Evolutionary conservation across 202 grass and related monocot species (phyloP), one percentile per base, ranked within the genome.

Genomic region (Brachypodium distachyon): DNA sequence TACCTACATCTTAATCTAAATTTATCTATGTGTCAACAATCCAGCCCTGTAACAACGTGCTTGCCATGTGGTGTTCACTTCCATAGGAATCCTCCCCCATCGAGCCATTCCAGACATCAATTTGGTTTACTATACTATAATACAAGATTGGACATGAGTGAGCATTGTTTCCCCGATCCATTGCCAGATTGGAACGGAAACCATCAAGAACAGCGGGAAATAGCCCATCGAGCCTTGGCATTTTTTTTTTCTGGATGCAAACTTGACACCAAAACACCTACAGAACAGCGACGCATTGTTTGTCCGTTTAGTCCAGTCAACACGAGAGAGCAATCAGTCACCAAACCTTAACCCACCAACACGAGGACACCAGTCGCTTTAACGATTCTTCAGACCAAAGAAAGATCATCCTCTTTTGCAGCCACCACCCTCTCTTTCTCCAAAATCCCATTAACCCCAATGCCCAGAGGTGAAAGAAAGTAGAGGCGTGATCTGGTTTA

Each of bases 31-130:
- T 3, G 19, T 19, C 36, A 51, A 11, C 56, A 0, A 19, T 70
- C 22, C 9, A 16, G 36, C 29, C 47, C 48, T 34, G 29, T 41
- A 58, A 31, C 28, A 77, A 51, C 58, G 40, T 82, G 84, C n/a
- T 68, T 48, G 63, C 31, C 73, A 77, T 49, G 84, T 72, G 73
- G 18, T 5, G n/a, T n/a, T n/a, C 85, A 66, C 31, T 56, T 38
- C n/a, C 40, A 57, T 6, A 72, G 14, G 11, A 67, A 64, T 9
- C 16, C 22, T 29, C 31, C 22, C 19, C 33, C 31, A 5, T 56
- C 4, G 7, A 54, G 33, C 19, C 26, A 36, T 26, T 59, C 43
- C 26, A 18, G 36, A 12, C 16, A 56, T 17, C 21, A 27, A 31
- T 28, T 37, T 18, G 1, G 17, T 39, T 21, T 13, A 56, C 14